Evolutionary conservation across 2,329 filamentous ascomycete genomes (phyloP), one percentile per base, ranked within the genome.

Genomic region (Pseudopyrenochaeta lycopersici): DNA sequence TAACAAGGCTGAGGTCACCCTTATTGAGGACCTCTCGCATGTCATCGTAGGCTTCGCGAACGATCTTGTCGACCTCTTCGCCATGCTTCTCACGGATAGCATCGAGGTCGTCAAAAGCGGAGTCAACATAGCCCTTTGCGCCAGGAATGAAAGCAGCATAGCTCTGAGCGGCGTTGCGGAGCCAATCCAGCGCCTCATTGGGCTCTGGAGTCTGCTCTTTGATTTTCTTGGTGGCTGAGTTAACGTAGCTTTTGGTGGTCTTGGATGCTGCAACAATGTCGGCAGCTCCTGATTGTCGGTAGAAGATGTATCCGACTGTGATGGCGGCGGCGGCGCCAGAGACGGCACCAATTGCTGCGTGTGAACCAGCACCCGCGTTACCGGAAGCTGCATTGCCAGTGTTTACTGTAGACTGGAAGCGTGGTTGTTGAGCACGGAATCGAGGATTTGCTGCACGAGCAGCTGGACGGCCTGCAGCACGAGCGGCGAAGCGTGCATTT

Each of bases 141-240:
- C 90, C 90, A 0, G 90, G 90, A 27, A 93, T 84, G 81, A 88
- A 90, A 2, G 79, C 80, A 2, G 88, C 88, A 67, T 92, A 92
- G 20, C 86, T 86, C 68, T 85, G 86, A 23, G 86, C 85, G 11
- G 88, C 86, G 52, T 86, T 78, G 66, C 86, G 86, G 55, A 92
- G 82, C 78, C 84, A 88, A 55, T 83, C 76, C 33, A 90, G 78
- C 1, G 89, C 88, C 72, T 90, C 82, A 58, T 90, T 88, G 12
- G 88, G 82, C 54, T 85, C 82, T 0, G 90, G 89, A 0, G 88
- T 85, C 40, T 82, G 81, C 49, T 87, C 76, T 60, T 88, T 83
- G 5, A 90, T 78, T 68, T 85, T 85, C 60, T 86, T 78, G 30
- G 84, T 82, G 1, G 87, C 83, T 7, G 81, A 79, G 33, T 87